Base-by-base conservation (phyloP, 2,329 filamentous ascomycete genomes). In the Neonectria faginata region DNA sequence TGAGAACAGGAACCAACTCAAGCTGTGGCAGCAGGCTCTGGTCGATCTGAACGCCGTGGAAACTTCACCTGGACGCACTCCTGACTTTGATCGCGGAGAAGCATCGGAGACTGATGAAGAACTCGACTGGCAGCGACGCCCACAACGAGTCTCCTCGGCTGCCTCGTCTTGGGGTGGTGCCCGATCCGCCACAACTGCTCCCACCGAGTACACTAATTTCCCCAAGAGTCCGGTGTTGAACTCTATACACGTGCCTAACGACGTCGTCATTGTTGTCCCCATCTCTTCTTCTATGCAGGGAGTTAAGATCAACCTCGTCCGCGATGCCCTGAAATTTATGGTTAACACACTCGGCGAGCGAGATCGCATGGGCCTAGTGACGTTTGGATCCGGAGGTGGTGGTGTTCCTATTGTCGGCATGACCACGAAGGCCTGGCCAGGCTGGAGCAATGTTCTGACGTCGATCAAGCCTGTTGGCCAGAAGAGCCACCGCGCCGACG, bases 271-370 rank as follows among this genome's bases (percentile, higher is more conserved):
- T 0, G 96, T 99, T 22, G 94, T 99, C 36, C 96, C 96, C 0
- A 94, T 99, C 6, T 98, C 96, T 0, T 97, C 95, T 1, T 98
- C 96, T 0, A 99, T 98, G 95, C 96, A 98, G 79, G 96, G 96
- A n/a, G 88, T 99, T 65, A 99, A 99, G 82, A 97, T 98, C 76
- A 97, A 95, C 66, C 85, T 99, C 1, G 88, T 99, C 14, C 90
- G 94, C 45, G 96, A 99, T 79, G 92, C 95, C 0, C 85, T 99
- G 39, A 93, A 92, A 64, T 99, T 98, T 78, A 90, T 99, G 79
- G 93, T 99, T 2, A 87, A 91, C 70, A 95, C 89, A 52, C 88
- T 99, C 0, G 96, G 96, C 33, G 94, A 97, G 71, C 88, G 94
- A 58, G 96, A 99, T 78, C 92, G 96, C 48, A 97, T 99, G 95